Evolutionary conservation across 345 rosid species (phyloP), one percentile per base, ranked within the genome.

Genomic region (Microthlaspi erraticum): DNA sequence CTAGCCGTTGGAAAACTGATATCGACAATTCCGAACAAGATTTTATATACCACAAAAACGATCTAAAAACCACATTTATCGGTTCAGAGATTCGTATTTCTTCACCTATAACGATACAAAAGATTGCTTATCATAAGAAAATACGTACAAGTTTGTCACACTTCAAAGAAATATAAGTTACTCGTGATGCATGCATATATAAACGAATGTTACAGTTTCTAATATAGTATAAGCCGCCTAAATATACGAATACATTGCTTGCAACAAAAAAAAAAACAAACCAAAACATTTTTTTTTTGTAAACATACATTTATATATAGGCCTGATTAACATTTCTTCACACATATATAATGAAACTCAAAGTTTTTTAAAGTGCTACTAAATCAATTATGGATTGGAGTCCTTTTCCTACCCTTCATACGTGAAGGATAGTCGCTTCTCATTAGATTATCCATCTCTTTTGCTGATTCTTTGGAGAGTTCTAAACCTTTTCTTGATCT

Each of bases 371-470:
- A 60, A 60, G 42, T 20, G 17, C 7, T 71, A 71, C 19, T 7
- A 17, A 12, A 59, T 68, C 43, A 75, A 32, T 75, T 75, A 45
- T 75, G 79, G 42, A 75, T 63, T 19, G 79, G 79, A 42, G 54
- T 68, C 60, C 79, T 75, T 54, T 75, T 75, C 60, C 71, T 75
- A 18, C 74, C 74, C 63, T 46, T 75, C 71, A 75, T 53, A 38
- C 74, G 75, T 46, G 46, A 39, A 54, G 79, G 52, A 63, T 75
- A 75, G n/a, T 75, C 79, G 9, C 62, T 19, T 37, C 60, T 55
- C 79, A 62, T 75, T 32, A 75, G 60, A 31, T 75, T 63, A 38
- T 69, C 75, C 5, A 75, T 45, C 32, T 48, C 74, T 56, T 23
- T 53, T 61, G 23, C 53, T 34, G 62, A 42, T 8, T 67, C 57